Evolutionary conservation across 345 rosid species (phyloP), one percentile per base, ranked within the genome.

Genomic region (Linum lewisii): DNA sequence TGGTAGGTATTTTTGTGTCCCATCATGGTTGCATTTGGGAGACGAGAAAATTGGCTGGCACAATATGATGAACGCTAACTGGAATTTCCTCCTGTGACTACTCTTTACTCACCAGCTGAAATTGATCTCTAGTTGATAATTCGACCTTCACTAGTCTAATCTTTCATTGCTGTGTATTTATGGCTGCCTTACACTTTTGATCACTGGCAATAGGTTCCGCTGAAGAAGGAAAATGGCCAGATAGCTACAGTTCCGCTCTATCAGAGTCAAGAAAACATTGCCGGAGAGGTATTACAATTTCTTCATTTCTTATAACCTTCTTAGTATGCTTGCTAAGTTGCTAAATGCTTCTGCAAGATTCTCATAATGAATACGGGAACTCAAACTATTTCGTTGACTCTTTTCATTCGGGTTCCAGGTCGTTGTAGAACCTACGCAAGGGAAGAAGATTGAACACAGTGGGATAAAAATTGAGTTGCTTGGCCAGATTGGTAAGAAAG

Each of bases 161-260:
- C 34, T 29, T 29, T 0, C 5, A 29, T 29, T 29, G 34, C 34
- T 29, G 7, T 29, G 34, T 3, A 29, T 29, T 29, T 29, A 8
- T 4, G 34, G 34, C 7, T 29, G 5, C 34, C 34, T 29, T 29
- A 29, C 34, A 29, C 34, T 29, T 8, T 8, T 29, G 34, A 29
- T 29, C 34, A 29, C 34, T 29, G 34, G 5, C 34, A 29, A 47
- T 72, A 81, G 82, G 79, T 76, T 55, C 74, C 81, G 14, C 57
- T 81, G 21, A 78, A 78, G 75, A 81, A 73, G 74, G 85, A 81
- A 65, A 81, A 78, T 75, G 85, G 81, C 34, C 73, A 78, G 63
- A 73, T 71, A 16, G 61, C 63, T 57, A 69, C 67, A 77, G 79
- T 72, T 69, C 79, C 86, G 60, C 83, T 78, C 68, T 78, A 76